Conservation (phyloP, 164 flowering plant species). For the Taxillus chinensis region DNA sequence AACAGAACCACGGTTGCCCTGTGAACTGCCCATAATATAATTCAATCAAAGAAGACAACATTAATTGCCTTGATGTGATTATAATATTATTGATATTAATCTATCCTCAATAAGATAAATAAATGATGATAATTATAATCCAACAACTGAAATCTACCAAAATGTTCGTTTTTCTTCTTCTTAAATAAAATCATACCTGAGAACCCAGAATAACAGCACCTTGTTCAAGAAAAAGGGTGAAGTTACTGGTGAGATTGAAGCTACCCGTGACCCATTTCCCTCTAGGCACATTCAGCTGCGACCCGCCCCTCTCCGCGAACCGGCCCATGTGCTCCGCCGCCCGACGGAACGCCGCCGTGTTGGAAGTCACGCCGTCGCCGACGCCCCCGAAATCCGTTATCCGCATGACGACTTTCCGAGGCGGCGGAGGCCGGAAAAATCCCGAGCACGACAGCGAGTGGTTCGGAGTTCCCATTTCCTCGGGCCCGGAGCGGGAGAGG, state of each 20-base stretch:
- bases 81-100: too few relatives aligned
- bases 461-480: not conserved
- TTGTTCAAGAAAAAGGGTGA: slow-evolving; percentile 79
- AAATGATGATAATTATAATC: too few relatives aligned
- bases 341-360: slow-evolving; percentile 65
- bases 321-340: slow-evolving; percentile 46
- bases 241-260: slow-evolving; percentile 89
- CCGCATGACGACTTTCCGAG: slow-evolving; percentile 39
- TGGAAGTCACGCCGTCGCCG: slow-evolving; percentile 77
- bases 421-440: slow-evolving; percentile 22
- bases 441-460: slow-evolving; percentile 28
- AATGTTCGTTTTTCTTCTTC: too few relatives aligned
- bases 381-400: slow-evolving; percentile 82
- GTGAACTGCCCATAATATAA: too few relatives aligned
- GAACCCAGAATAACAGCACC: slow-evolving; percentile 90
- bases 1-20: too few relatives aligned
- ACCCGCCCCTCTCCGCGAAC: slow-evolving; percentile 42
- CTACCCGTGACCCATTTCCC: slow-evolving; percentile 90
- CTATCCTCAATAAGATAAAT: too few relatives aligned
- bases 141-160: too few relatives aligned
- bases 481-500: slow-evolving; percentile 8
- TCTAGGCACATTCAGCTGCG: slow-evolving; percentile 61
- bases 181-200: slow-evolving; percentile 33
- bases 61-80: too few relatives aligned
- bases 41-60: too few relatives aligned